These are phyloP conservation scores for Cytospora chrysosperma DNA, from an alignment of 2,329 filamentous ascomycete species.

Conservation along the genomic window DNA sequence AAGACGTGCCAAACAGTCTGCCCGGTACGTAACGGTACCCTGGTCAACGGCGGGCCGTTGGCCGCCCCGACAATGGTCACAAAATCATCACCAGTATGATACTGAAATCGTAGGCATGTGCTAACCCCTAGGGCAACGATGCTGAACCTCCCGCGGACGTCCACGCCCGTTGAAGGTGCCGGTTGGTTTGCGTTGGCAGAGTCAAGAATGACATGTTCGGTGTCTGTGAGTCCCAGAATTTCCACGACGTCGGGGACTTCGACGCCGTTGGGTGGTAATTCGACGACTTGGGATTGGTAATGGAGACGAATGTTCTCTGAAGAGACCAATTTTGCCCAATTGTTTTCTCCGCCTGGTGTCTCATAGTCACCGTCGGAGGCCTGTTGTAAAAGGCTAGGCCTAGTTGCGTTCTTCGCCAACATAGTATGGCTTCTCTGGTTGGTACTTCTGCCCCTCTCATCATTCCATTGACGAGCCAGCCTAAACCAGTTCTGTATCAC, in stretches of 20 bases:
- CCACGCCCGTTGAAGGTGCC: constrained; percentile 39
- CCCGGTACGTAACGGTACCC: constrained; percentile 29
- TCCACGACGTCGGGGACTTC: constrained; percentile 57
- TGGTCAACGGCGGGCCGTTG: neutral
- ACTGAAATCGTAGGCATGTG: constrained; percentile 56
- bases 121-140: constrained; percentile 69
- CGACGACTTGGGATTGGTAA: constrained; percentile 30
- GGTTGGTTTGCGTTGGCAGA: constrained; percentile 54
- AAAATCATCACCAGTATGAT: constrained; percentile 49
- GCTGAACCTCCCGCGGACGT: constrained; percentile 63
- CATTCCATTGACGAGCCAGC: constrained; percentile 62
- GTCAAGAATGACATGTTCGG: constrained; percentile 57
- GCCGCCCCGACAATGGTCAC: constrained; percentile 30
- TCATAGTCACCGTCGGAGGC: neutral
- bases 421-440: constrained; percentile 21
- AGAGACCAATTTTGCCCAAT: constrained; percentile 27
- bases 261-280: constrained; percentile 44
- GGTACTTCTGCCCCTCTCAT: constrained; percentile 27
- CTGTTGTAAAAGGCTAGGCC: constrained; percentile 36
- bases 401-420: constrained; percentile 35
- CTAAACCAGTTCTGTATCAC: constrained; percentile 76
- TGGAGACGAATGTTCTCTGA: constrained; percentile 32
- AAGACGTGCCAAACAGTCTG: constrained; percentile 51
- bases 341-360: constrained; percentile 1
- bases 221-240: constrained; percentile 38